These are phyloP conservation scores for Bruguiera parviflora DNA, from an alignment of 345 rosid species.

Conservation along the genomic window DNA sequence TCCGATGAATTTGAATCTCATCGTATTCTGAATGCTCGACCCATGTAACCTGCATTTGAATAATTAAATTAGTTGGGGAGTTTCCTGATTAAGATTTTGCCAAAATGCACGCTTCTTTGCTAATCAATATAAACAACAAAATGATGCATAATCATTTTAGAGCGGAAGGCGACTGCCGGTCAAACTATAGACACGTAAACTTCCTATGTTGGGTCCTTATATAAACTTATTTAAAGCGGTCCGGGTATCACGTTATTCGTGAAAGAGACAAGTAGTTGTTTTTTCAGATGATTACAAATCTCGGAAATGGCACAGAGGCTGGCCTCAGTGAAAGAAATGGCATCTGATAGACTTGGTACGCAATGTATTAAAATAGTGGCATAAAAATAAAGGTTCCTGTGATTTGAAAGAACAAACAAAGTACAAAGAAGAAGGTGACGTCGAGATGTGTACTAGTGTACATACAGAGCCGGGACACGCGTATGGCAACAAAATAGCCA, in stretches of 20 bases:
- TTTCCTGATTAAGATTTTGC: too few relatives aligned
- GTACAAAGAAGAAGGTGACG: slow-evolving; percentile 25
- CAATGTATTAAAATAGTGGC: not conserved
- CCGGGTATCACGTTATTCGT: too few relatives aligned
- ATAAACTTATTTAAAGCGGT: too few relatives aligned
- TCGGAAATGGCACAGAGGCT: slow-evolving; percentile 29
- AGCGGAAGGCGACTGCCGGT: not conserved
- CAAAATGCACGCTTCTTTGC: too few relatives aligned
- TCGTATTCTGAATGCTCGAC: slow-evolving; percentile 92
- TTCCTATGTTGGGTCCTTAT: too few relatives aligned
- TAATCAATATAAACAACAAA: not conserved
- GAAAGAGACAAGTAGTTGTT: too few relatives aligned
- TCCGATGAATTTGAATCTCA: slow-evolving; percentile 61
- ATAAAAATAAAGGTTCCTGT: slow-evolving; percentile 12
- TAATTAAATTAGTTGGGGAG: too few relatives aligned
- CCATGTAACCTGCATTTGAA: slow-evolving; percentile 79
- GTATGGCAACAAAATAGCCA: slow-evolving; percentile 40
- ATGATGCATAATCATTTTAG: not conserved
- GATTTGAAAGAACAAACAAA: slow-evolving; percentile 35
- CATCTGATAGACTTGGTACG: not conserved
- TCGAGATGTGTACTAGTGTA: slow-evolving; percentile 43
- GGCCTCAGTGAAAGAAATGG: slow-evolving; percentile 38
- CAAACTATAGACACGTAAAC: not conserved
- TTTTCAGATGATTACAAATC: slow-evolving; percentile 14
- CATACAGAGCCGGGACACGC: slow-evolving; percentile 15